Conservation (phyloP, 2,329 filamentous ascomycete genomes). For the Penicillium palitans region DNA sequence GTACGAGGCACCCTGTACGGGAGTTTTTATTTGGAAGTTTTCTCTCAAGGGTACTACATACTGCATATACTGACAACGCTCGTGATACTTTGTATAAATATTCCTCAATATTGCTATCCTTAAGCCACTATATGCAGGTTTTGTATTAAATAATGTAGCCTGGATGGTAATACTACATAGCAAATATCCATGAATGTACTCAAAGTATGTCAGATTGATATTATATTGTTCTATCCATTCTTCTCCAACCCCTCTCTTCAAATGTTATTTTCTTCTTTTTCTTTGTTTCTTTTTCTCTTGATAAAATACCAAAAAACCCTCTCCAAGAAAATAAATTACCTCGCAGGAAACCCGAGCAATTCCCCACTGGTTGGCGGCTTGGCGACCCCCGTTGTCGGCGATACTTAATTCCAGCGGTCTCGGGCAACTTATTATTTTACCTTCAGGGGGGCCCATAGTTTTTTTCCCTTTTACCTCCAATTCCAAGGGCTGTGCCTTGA, state of each 20-base stretch:
- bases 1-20: background rate
- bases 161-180: background rate
- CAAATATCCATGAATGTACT: background rate
- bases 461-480: constrained; percentile 16
- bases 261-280: no score
- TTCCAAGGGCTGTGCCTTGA: constrained; percentile 17
- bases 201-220: background rate
- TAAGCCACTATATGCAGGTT: background rate
- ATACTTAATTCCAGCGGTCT: constrained; percentile 31
- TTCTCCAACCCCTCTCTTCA: background rate
- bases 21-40: background rate
- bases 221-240: background rate
- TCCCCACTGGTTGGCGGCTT: constrained; percentile 20
- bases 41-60: background rate
- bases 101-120: background rate
- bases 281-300: background rate
- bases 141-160: background rate
- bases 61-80: no score
- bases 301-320: background rate
- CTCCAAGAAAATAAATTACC: background rate
- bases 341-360: constrained; percentile 5
- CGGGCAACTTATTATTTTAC: constrained; percentile 26
- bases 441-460: constrained; percentile 26
- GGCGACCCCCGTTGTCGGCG: constrained; percentile 25
- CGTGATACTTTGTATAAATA: background rate